A percentile compares a stretch with the other conserved stretches of the same genome.
Conservation (phyloP, 805 yeast species). For the Candida wancherniae region DNA sequence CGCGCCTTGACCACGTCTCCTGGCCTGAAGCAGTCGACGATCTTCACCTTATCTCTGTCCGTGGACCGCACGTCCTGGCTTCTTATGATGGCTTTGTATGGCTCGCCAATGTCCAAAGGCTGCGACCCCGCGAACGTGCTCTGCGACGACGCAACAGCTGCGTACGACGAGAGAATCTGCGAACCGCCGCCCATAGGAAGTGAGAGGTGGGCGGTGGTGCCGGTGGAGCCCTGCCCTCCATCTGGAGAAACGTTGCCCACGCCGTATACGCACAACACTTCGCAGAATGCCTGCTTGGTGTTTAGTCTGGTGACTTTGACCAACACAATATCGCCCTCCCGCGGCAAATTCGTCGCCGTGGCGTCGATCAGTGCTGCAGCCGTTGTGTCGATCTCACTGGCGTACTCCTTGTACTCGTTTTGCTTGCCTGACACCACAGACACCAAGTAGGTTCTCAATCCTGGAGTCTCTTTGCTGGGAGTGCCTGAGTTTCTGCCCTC, state of each 20-base stretch:
- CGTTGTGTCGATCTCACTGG: slow-evolving; percentile 17
- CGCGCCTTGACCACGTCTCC: slow-evolving; percentile 89
- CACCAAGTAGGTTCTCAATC: slow-evolving; percentile 23
- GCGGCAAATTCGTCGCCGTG: slow-evolving; percentile 57
- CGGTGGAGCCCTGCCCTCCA: slow-evolving; percentile 60
- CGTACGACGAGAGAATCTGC: slow-evolving; percentile 33
- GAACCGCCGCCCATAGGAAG: slow-evolving; percentile 53
- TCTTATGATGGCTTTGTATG: slow-evolving; percentile 80
- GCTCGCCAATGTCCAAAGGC: slow-evolving; percentile 76
- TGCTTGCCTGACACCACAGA: slow-evolving; percentile 26
- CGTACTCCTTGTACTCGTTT: slow-evolving; percentile 23
- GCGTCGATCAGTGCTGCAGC: slow-evolving; percentile 16
- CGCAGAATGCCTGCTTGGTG: slow-evolving; percentile 69
- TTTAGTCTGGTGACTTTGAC: slow-evolving; percentile 68
- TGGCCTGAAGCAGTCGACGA: slow-evolving; percentile 76
- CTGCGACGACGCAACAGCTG: slow-evolving; percentile 37
- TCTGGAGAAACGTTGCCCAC: slow-evolving; percentile 54
- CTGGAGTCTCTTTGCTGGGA: slow-evolving; percentile 10
- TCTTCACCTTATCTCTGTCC: slow-evolving; percentile 80
- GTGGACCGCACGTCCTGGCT: slow-evolving; percentile 87
- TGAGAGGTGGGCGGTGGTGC: slow-evolving; percentile 34
- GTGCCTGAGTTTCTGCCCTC: slow-evolving; percentile 8
- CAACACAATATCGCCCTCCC: slow-evolving; percentile 78
- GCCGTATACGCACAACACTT: slow-evolving; percentile 63
- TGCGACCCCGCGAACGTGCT: slow-evolving; percentile 31